These are phyloP conservation scores for Colletotrichum tabaci DNA, from an alignment of 2,329 filamentous ascomycete genomes.

Conservation along the genomic window DNA sequence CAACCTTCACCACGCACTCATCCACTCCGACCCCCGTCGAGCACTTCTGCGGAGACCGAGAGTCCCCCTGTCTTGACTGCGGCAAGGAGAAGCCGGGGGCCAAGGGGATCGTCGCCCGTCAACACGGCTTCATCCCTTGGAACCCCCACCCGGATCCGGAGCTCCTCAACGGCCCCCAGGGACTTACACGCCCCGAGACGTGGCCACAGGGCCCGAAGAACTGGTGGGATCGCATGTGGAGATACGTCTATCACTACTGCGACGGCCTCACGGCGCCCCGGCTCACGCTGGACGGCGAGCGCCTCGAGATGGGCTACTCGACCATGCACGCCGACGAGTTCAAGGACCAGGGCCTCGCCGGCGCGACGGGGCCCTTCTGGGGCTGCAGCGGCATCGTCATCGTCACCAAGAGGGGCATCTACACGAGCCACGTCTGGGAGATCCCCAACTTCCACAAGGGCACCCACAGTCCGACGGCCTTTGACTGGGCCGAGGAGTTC, in stretches of 20 bases:
- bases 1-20: slow-evolving; percentile 15
- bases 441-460: slow-evolving; percentile 25
- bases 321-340: slow-evolving; percentile 25
- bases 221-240: slow-evolving; percentile 56
- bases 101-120: slow-evolving; percentile 1
- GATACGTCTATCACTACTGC: slow-evolving; percentile 46
- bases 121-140: not conserved
- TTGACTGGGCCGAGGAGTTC: slow-evolving; percentile 14
- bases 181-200: slow-evolving; percentile 1
- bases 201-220: slow-evolving; percentile 46
- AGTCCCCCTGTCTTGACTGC: slow-evolving; percentile 3
- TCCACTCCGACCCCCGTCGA: not conserved
- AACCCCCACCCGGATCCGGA: slow-evolving; percentile 1
- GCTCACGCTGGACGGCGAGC: not conserved
- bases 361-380: slow-evolving; percentile 33
- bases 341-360: not conserved
- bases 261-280: not conserved
- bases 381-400: slow-evolving; percentile 36
- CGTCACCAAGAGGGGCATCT: slow-evolving; percentile 29
- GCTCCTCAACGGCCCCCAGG: not conserved
- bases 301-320: slow-evolving; percentile 12
- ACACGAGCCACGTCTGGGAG: slow-evolving; percentile 37
- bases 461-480: not conserved
- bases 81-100: not conserved
- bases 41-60: slow-evolving; percentile 6